Evolutionary conservation across 2,329 filamentous ascomycete species (phyloP).

Genomic region (Penicillium corylophilum): DNA sequence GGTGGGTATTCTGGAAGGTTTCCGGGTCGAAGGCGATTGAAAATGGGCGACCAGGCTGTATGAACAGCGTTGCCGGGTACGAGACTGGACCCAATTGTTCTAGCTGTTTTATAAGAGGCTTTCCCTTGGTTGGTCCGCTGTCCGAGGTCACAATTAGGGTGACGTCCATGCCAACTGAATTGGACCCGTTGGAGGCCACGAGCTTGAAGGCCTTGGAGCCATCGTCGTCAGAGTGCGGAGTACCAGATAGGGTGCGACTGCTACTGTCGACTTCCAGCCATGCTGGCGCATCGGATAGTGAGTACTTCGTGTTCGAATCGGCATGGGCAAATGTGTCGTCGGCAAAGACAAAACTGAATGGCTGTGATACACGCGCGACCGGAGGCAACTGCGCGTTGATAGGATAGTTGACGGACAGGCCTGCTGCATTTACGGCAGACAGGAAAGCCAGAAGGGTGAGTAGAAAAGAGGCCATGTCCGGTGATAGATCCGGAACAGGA

Average conservation of each 20-base stretch:
- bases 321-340: conserved; percentile 68
- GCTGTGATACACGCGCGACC: conserved; percentile 66
- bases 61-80: conserved; percentile 38
- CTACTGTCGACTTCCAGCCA: conserved; percentile 73
- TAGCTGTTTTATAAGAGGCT: conserved; percentile 38
- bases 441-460: conserved; percentile 28
- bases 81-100: conserved; percentile 37
- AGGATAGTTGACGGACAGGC: conserved; percentile 59
- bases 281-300: conserved; percentile 61
- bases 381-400: conserved; percentile 83
- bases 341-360: conserved; percentile 45
- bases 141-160: conserved; percentile 67
- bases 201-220: conserved; percentile 64
- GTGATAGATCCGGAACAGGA: conserved; percentile 16
- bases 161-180: conserved; percentile 62
- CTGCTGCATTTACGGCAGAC: conserved; percentile 33
- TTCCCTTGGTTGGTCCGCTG: conserved; percentile 36
- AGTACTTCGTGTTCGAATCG: conserved; percentile 61
- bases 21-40: conserved; percentile 67
- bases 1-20: conserved; percentile 62
- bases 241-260: conserved; percentile 68
- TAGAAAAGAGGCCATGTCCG: conserved; percentile 29
- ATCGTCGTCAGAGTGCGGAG: conserved; percentile 57
- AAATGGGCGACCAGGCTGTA: conserved; percentile 52
- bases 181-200: conserved; percentile 66